Evolutionary conservation across 805 yeast species (phyloP).

Genomic region (Candida corydali): DNA sequence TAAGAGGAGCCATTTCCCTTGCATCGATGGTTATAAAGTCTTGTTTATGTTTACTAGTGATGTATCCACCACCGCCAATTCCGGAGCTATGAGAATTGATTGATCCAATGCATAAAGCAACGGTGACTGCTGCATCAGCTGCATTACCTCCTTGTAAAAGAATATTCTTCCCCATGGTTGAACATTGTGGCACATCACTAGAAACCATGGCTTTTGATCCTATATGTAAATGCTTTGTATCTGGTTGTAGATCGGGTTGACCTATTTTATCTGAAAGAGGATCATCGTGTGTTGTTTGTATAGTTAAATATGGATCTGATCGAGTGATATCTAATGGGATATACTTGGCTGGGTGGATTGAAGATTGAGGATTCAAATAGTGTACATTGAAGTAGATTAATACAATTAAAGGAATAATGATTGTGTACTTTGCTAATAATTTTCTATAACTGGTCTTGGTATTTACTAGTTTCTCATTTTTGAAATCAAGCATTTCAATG

Average conservation of each 20-base stretch:
- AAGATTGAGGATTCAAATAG: background rate
- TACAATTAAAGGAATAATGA: background rate
- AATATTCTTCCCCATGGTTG: constrained; percentile 56
- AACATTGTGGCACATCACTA: constrained; percentile 60
- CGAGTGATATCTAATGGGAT: constrained; percentile 5
- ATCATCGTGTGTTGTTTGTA: constrained; percentile 7
- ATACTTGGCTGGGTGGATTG: too few relatives aligned
- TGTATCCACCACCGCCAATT: constrained; percentile 89
- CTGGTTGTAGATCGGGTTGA: constrained; percentile 43
- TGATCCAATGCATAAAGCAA: constrained; percentile 83
- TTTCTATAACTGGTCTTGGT: too few relatives aligned
- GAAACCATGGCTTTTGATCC: constrained; percentile 61
- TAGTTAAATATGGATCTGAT: constrained; percentile 7
- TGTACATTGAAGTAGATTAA: background rate
- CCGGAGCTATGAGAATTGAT: constrained; percentile 82
- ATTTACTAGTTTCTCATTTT: background rate
- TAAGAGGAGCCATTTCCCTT: constrained; percentile 79
- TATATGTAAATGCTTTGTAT: constrained; percentile 27
- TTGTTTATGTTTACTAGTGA: constrained; percentile 36
- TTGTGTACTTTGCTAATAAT: too few relatives aligned
- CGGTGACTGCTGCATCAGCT: constrained; percentile 90
- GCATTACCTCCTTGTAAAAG: constrained; percentile 67
- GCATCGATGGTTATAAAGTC: constrained; percentile 71
- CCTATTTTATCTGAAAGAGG: constrained; percentile 19
- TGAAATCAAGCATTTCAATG: background rate